Base-by-base conservation (phyloP, 2,329 filamentous ascomycete genomes). In the Phialophora verrucosa region DNA sequence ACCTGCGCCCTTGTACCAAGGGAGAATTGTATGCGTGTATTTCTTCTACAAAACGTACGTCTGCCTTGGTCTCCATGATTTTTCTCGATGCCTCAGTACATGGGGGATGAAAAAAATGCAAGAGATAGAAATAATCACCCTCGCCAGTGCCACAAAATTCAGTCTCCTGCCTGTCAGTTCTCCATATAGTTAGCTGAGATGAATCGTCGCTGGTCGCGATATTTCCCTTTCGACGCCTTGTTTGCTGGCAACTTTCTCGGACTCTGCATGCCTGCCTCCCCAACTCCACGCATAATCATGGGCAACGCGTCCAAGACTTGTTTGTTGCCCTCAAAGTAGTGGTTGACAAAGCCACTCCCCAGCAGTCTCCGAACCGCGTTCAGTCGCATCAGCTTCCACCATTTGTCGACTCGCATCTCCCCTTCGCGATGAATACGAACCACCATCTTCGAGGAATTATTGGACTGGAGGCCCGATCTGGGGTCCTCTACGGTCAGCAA, bases 321-420 rank as follows among this genome's bases (percentile, higher is more conserved):
- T 67, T 84, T 81, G 72, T 90, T 90, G 53, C 82, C 80, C 73
- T 87, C 83, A 60, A 76, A 80, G 74, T 88, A 90, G 77, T 90
- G 88, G 59, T 82, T 82, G 54, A 87, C 76, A 70, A 90, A 88
- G 0, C 88, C 88, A 14, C 85, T 84, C 65, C 86, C 85, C 49
- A 91, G 78, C 32, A 88, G 78, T 47, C 88, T 78, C 73, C 87
- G 83, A 61, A 91, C 77, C 2, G 84, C 84, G 67, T 88, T 85
- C 59, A 91, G 77, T 32, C 88, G 82, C 71, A 87, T 82, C 72
- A 90, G 79, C 76, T 91, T 91, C 89, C 89, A 91, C 90, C 90
- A 92, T 70, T 85, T 84, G 76, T 91, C 88, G 59, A 91, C 87
- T 59, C 80, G 83, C 80, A 91, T 85, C 61, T 84, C 82, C 2